Evolutionary conservation across 1,139 yeast species (phyloP).

Genomic region (Hyphopichia wangnamkhiaoensis): DNA sequence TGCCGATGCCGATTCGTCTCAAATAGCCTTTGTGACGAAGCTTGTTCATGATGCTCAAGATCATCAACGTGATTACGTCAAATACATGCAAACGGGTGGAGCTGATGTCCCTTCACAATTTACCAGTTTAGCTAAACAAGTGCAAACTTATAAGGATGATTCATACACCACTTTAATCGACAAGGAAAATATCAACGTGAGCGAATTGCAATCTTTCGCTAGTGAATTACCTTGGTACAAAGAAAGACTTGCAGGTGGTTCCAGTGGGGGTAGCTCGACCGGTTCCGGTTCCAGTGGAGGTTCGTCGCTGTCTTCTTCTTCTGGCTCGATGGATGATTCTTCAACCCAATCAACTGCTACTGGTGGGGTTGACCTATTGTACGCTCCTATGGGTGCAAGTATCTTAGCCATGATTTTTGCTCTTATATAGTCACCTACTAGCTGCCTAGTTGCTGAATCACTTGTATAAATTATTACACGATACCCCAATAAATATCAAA

Average conservation of each 20-base stretch:
- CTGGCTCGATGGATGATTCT: too few species aligned
- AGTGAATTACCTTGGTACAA: slow-evolving; percentile 37
- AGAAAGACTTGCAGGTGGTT: neutral
- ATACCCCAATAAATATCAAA: neutral
- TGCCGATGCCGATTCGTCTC: slow-evolving; percentile 10
- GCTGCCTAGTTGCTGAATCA: neutral
- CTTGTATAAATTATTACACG: neutral
- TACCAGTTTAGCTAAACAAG: slow-evolving; percentile 21
- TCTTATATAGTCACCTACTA: neutral
- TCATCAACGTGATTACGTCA: slow-evolving; percentile 22
- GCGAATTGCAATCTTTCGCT: slow-evolving; percentile 28
- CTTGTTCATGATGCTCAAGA: slow-evolving; percentile 27
- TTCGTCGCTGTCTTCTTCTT: too few species aligned
- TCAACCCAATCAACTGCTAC: slow-evolving; percentile 4
- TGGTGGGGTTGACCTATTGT: slow-evolving; percentile 4
- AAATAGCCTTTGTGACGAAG: slow-evolving; percentile 28
- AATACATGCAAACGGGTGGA: slow-evolving; percentile 23
- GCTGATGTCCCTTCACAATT: slow-evolving; percentile 24
- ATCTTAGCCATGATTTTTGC: slow-evolving; percentile 7
- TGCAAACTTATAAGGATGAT: slow-evolving; percentile 37
- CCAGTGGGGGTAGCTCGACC: neutral
- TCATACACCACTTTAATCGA: slow-evolving; percentile 37
- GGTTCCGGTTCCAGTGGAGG: neutral
- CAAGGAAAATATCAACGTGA: slow-evolving; percentile 17
- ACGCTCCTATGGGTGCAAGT: slow-evolving; percentile 10